Conservation (phyloP, 208 protist species). For the Herpetomonas samuelpessoai region DNA sequence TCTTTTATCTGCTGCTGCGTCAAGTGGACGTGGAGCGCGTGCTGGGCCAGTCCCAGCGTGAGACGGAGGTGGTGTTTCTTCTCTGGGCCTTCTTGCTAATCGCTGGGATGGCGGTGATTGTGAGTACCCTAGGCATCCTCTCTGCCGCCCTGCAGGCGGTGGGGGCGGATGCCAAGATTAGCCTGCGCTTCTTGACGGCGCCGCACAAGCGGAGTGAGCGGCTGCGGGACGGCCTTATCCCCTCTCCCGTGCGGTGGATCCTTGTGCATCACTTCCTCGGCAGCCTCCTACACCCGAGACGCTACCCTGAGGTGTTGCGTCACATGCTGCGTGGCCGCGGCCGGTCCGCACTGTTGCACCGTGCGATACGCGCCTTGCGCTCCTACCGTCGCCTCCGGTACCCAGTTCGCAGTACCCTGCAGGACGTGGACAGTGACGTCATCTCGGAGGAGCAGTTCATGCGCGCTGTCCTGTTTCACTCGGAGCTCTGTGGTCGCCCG, state of each 20-base stretch:
- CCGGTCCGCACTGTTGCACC: conserved; percentile 14
- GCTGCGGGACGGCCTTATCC: not conserved
- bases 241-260: not conserved
- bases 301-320: conserved; percentile 7
- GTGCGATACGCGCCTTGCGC: conserved; percentile 9
- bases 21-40: conserved; percentile 36
- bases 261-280: not conserved
- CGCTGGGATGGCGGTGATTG: conserved; percentile 14
- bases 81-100: conserved; percentile 31
- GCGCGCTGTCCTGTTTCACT: conserved; percentile 7
- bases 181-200: not conserved
- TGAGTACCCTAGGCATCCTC: conserved; percentile 21
- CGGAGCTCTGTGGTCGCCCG: not conserved
- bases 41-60: conserved; percentile 3
- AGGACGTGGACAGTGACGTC: conserved; percentile 10
- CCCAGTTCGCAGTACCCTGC: conserved; percentile 12
- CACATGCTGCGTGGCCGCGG: conserved; percentile 12
- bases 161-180: not conserved
- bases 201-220: not conserved
- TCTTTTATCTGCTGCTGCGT: conserved; percentile 39
- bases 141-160: conserved; percentile 17
- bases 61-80: conserved; percentile 17
- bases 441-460: conserved; percentile 14
- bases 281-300: conserved; percentile 5
- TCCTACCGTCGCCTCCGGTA: conserved; percentile 15